Conservation (phyloP, 768 basidiomycete species). For the Gymnopilus junonius region DNA sequence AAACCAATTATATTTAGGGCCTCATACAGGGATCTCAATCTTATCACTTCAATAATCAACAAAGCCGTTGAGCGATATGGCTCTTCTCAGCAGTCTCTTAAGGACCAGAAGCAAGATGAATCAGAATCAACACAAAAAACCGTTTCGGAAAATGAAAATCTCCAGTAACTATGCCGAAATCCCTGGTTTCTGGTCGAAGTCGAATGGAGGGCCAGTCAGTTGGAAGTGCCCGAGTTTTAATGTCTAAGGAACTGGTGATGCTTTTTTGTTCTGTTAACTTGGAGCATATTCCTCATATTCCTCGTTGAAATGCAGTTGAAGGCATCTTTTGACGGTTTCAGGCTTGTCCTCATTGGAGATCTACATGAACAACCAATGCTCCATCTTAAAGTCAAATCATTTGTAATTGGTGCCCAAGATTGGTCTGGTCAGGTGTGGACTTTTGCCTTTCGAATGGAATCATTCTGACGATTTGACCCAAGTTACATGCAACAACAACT, state of each 20-base stretch:
- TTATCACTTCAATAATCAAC: conserved; percentile 86
- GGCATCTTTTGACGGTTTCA: conserved; percentile 88
- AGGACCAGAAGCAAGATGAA: conserved; percentile 8
- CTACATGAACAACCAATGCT: conserved; percentile 93
- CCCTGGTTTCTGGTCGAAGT: background rate
- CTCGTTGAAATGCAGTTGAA: conserved; percentile 59
- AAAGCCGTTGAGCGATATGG: conserved; percentile 83
- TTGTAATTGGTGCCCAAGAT: conserved; percentile 81
- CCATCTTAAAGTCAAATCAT: conserved; percentile 86
- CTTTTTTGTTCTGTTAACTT: background rate
- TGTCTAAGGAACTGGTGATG: conserved; percentile 83
- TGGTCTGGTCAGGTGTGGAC: conserved; percentile 87
- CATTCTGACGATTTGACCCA: background rate
- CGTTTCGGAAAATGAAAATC: background rate
- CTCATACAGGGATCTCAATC: conserved; percentile 92
- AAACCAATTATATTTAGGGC: conserved; percentile 91
- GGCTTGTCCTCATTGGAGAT: conserved; percentile 93
- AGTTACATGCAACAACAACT: conserved; percentile 87
- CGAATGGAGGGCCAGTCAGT: conserved; percentile 17
- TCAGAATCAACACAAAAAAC: background rate
- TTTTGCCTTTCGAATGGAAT: background rate
- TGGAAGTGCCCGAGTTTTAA: conserved; percentile 47
- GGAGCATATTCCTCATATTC: conserved; percentile 4
- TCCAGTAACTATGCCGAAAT: background rate
- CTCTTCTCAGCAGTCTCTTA: conserved; percentile 37